Base-by-base conservation (phyloP, 345 rosid genomes). In the Eucalyptus viminalis region DNA sequence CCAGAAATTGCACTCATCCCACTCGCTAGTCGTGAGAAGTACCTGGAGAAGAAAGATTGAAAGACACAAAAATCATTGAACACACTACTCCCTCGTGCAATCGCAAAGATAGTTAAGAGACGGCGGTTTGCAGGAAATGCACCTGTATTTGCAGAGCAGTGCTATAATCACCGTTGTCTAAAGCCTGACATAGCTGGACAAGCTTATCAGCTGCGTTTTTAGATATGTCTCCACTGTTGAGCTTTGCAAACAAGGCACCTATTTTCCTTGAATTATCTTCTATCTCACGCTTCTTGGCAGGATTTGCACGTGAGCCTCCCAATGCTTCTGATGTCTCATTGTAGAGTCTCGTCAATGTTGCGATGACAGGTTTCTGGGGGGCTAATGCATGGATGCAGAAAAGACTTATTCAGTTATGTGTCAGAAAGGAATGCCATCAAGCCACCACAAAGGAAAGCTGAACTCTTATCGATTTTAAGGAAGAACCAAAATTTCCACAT, bases 1-100 rank as follows among this genome's bases (percentile, higher is more conserved):
- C 99, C 99, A 98, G 94, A 95, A 96, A 92, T 95, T 97, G 93
- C 99, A 96, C 92, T 98, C 99, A 88, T 98, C 99, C 99, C 99
- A 98, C 92, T 98, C 99, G 54, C 95, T 97, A 31, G 99, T 97
- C 37, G 99, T 98, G 88, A 98, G 97, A 81, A 92, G 94, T 56
- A 98, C 97, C 99, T 98, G 45, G 44, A 86, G 65, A 45, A 34
- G 45, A 86, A 24, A 11, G 24, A 86, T 86, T 51, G 24, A 51
- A 51, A 34, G 29, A 51, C 40, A 86, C 25, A 34, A 86, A 50
- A 86, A 29, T 50, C 8, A 53, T 21, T 45, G 44, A 21, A 31
- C 25, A 49, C 16, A 10, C 44, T 86, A 14, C 29, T 19, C 65
- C 67, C 25, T 43, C 47, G 6, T 34, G 65, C 62, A 86, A 86